Evolutionary conservation across 2,329 filamentous ascomycete genomes (phyloP).

Genomic region (Neoascochyta sp.): DNA sequence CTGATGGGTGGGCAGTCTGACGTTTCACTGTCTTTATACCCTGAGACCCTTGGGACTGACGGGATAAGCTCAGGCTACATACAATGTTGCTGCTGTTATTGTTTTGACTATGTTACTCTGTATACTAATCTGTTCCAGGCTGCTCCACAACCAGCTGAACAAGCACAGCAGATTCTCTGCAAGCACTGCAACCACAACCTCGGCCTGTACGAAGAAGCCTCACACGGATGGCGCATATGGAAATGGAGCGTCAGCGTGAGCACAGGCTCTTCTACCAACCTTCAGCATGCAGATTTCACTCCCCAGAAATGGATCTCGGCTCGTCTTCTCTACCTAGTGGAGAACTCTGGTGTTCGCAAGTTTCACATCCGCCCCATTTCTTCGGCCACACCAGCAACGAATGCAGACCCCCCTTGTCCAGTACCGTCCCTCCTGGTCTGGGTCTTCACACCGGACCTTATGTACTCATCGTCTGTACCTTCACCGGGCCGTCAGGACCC

Average conservation of each 20-base stretch:
- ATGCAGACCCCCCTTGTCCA: constrained; percentile 2
- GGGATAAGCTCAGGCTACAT: constrained; percentile 36
- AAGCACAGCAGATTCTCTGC: constrained; percentile 35
- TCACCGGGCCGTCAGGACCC: constrained; percentile 31
- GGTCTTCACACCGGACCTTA: constrained; percentile 59
- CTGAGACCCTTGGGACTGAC: constrained; percentile 31
- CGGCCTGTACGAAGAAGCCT: constrained; percentile 41
- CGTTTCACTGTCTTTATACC: constrained; percentile 32
- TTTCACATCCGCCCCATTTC: constrained; percentile 49
- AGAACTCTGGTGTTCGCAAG: constrained; percentile 54
- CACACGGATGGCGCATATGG: constrained; percentile 49
- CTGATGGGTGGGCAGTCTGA: constrained; percentile 26
- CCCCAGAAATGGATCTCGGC: constrained; percentile 50
- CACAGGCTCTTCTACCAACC: constrained; percentile 4
- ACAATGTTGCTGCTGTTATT: background rate
- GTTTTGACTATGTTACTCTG: background rate
- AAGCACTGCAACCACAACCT: constrained; percentile 37
- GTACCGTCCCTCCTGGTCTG: constrained; percentile 46
- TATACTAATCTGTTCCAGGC: constrained; percentile 2
- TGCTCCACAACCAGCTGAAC: background rate
- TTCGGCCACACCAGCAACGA: background rate
- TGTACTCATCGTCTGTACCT: constrained; percentile 49
- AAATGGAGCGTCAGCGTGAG: constrained; percentile 46
- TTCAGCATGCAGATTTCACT: constrained; percentile 15
- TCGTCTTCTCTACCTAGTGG: constrained; percentile 54